These are phyloP conservation scores for Penicillium polonicum DNA, from an alignment of 2,329 filamentous ascomycete species.

Conservation along the genomic window DNA sequence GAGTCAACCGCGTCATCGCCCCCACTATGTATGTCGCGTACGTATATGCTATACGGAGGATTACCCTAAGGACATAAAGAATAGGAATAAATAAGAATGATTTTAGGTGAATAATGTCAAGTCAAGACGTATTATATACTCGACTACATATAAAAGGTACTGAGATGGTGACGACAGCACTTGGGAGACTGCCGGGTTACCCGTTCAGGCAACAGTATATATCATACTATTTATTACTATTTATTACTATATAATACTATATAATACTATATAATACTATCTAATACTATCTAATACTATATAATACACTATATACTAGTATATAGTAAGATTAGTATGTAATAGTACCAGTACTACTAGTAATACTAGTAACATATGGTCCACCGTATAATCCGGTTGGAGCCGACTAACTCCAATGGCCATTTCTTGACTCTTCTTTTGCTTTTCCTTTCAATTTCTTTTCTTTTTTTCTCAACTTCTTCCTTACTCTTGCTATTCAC, in stretches of 20 bases:
- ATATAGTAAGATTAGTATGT: no score
- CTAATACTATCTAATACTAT: no score
- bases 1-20: constrained; percentile 25
- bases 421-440: background rate
- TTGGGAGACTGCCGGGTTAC: background rate
- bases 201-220: background rate
- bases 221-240: no score
- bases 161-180: constrained; percentile 9
- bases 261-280: no score
- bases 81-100: no score
- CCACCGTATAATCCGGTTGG: background rate
- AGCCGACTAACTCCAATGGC: background rate
- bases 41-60: background rate
- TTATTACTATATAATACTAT: no score
- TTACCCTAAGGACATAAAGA: no score
- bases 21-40: constrained; percentile 16
- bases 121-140: no score
- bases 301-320: background rate
- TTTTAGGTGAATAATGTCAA: no score
- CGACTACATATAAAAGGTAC: no score
- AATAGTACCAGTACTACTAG: background rate
- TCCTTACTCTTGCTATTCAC: background rate
- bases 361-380: background rate
- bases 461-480: background rate
- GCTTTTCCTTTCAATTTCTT: background rate